phyloP scores from a whole-genome alignment of 78 protist genomes.

The Chrysochromulina parva region DNA sequence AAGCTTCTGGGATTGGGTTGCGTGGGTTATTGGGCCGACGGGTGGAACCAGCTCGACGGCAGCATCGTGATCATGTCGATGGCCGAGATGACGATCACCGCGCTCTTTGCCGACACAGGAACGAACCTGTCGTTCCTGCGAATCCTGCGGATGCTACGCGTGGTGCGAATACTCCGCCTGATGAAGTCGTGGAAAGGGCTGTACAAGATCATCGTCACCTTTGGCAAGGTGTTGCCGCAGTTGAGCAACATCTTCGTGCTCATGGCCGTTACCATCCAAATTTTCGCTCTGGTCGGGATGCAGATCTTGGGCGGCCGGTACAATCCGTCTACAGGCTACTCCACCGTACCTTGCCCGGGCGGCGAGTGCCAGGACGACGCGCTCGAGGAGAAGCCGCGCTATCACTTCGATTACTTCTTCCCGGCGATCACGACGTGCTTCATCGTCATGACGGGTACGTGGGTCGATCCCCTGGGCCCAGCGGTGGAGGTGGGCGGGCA shows the following conservation, averaged over 20 bases:
- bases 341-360: too few relatives aligned
- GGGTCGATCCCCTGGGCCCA: not conserved
- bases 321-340: too few relatives aligned
- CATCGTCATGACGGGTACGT: slow-evolving; percentile 9
- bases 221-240: not conserved
- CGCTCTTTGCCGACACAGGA: not conserved
- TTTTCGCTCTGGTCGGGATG: slow-evolving; percentile 45
- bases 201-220: too few relatives aligned
- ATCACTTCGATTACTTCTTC: not conserved
- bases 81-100: not conserved
- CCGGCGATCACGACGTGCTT: slow-evolving; percentile 9
- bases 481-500: not conserved
- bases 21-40: slow-evolving; percentile 3
- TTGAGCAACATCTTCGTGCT: not conserved
- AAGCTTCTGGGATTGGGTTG: slow-evolving; percentile 23
- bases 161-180: slow-evolving; percentile 28
- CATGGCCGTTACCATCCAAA: not conserved
- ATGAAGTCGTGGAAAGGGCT: not conserved
- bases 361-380: too few relatives aligned
- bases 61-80: not conserved
- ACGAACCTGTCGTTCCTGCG: not conserved
- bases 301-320: slow-evolving; percentile 27
- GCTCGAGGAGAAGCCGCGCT: not conserved
- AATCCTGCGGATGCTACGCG: slow-evolving; percentile 11
- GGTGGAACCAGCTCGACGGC: slow-evolving; percentile 35